Conservation (phyloP, 805 yeast species). For the Pichia manshurica region DNA sequence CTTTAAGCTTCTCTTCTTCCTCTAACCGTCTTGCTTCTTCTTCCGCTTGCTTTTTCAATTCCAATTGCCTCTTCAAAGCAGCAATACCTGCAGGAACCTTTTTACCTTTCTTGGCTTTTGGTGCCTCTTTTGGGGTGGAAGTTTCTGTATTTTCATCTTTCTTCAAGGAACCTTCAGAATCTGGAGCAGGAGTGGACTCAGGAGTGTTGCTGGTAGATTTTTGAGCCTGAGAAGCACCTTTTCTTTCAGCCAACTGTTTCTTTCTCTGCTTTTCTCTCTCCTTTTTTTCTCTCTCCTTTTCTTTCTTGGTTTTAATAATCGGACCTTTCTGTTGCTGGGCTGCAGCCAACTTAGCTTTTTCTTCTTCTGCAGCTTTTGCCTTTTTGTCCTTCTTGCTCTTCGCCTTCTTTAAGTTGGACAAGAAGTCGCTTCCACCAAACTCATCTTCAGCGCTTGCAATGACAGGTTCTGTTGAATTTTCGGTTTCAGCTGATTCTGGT, state of each 20-base stretch:
- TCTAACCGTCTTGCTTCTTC: slow-evolving; percentile 70
- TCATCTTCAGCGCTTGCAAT: slow-evolving; percentile 37
- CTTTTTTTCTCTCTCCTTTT: slow-evolving; percentile 90
- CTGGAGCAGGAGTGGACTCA: slow-evolving; percentile 35
- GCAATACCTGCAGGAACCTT: slow-evolving; percentile 89
- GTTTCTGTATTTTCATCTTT: slow-evolving; percentile 22
- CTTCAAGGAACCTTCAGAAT: slow-evolving; percentile 37
- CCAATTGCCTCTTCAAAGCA: slow-evolving; percentile 84
- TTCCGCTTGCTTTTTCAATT: slow-evolving; percentile 79
- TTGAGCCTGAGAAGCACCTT: slow-evolving; percentile 48
- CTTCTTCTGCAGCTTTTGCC: slow-evolving; percentile 52
- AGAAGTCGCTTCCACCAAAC: slow-evolving; percentile 55
- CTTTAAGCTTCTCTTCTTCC: slow-evolving; percentile 56
- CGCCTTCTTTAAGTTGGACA: slow-evolving; percentile 75
- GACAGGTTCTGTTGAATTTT: slow-evolving; percentile 24
- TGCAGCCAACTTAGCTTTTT: slow-evolving; percentile 27
- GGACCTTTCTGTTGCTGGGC: slow-evolving; percentile 41
- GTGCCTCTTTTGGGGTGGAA: slow-evolving; percentile 22
- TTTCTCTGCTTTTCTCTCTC: slow-evolving; percentile 85
- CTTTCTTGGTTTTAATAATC: slow-evolving; percentile 83
- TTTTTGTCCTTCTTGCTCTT: slow-evolving; percentile 72
- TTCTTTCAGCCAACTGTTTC: slow-evolving; percentile 83
- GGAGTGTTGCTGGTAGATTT: slow-evolving; percentile 16
- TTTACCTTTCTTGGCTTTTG: slow-evolving; percentile 49
- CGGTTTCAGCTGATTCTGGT: slow-evolving; percentile 17